phyloP scores from a whole-genome alignment of 169 alveolate species.

The Plasmodium yoelii region DNA sequence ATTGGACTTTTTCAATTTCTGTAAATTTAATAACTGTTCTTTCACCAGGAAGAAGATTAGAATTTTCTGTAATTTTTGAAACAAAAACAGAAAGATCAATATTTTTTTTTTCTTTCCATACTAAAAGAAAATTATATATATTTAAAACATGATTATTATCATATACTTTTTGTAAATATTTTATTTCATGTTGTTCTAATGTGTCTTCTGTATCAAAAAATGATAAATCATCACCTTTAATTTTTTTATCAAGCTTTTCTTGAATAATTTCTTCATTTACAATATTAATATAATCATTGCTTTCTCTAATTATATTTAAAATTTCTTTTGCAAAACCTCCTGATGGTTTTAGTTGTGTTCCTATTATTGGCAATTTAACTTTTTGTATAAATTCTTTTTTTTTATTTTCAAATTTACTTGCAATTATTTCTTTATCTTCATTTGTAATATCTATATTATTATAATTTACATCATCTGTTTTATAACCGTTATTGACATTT shows the following conservation, averaged over 20 bases:
- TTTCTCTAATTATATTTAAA: conserved; percentile 25
- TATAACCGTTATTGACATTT: neutral
- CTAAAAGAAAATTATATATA: conserved; percentile 52
- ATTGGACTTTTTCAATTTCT: conserved; percentile 60
- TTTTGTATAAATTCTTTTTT: conserved; percentile 58
- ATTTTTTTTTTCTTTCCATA: conserved; percentile 66
- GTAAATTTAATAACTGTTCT: conserved; percentile 70
- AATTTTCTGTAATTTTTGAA: conserved; percentile 56
- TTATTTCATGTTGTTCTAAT: conserved; percentile 53
- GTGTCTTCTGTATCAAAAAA: conserved; percentile 63
- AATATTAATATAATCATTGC: conserved; percentile 51
- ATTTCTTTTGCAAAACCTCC: conserved; percentile 74
- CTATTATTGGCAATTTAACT: conserved; percentile 57
- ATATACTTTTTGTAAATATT: conserved; percentile 46
- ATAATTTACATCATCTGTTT: neutral
- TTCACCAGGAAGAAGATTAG: conserved; percentile 61
- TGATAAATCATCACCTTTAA: conserved; percentile 49
- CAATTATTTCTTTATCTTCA: conserved; percentile 40
- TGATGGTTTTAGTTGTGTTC: conserved; percentile 73
- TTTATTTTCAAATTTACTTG: conserved; percentile 32
- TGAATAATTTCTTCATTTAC: conserved; percentile 64
- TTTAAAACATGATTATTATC: conserved; percentile 67
- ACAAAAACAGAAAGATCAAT: conserved; percentile 63
- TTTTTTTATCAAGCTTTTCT: conserved; percentile 46
- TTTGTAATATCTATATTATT: conserved; percentile 25